These are phyloP conservation scores for Pseudozyma thailandica DNA, from an alignment of 1,284 basidiomycete genomes.

Conservation along the genomic window DNA sequence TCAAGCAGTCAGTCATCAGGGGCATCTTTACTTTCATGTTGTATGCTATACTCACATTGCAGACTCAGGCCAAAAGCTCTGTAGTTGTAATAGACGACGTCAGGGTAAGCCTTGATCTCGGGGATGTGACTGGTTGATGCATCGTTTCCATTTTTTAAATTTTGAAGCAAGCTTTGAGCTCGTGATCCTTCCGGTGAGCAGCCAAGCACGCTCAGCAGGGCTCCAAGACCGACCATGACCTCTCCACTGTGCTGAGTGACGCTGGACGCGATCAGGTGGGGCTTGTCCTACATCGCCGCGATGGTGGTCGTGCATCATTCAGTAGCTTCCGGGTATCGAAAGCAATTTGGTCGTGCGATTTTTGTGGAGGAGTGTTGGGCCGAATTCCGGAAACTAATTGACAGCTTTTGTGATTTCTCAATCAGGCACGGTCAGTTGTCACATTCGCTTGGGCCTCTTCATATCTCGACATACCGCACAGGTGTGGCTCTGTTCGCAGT, in stretches of 20 bases:
- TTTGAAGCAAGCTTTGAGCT: conserved; percentile 14
- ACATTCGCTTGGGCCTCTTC: not conserved
- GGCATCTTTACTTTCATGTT: not conserved
- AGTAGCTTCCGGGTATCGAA: too few relatives aligned
- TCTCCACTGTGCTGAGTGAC: too few relatives aligned
- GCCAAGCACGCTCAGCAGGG: conserved; percentile 8
- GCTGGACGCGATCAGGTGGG: too few relatives aligned
- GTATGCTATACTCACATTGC: conserved; percentile 25
- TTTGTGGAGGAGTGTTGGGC: conserved; percentile 18
- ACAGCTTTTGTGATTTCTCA: not conserved
- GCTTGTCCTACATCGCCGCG: too few relatives aligned
- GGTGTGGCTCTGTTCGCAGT: too few relatives aligned
- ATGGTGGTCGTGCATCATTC: conserved; percentile 5
- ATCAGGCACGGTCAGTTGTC: not conserved
- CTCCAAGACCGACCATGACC: conserved; percentile 8
- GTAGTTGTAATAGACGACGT: conserved; percentile 40
- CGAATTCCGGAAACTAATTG: conserved; percentile 15
- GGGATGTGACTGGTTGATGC: not conserved
- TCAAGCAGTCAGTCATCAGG: not conserved
- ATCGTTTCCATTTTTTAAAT: not conserved
- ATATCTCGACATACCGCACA: not conserved
- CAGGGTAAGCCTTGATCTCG: conserved; percentile 32
- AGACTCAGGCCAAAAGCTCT: conserved; percentile 27
- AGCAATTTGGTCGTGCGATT: not conserved
- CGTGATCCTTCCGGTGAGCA: not conserved